Base-by-base conservation (phyloP, 306 rosid genomes). In the Vigna hirtella region DNA sequence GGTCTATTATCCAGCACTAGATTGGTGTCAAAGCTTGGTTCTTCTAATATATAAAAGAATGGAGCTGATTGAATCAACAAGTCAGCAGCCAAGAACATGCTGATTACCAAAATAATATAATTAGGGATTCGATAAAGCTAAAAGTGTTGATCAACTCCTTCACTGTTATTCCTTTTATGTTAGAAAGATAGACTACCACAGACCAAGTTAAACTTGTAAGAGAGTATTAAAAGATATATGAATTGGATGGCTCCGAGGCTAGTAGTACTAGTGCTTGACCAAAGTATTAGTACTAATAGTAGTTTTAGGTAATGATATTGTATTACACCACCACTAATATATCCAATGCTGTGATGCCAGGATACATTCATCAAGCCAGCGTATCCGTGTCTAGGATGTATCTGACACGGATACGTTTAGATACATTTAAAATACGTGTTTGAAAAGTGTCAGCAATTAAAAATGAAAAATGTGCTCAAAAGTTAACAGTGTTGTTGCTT, bases 91-190 rank as follows among this genome's bases (percentile, higher is more conserved):
- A 45, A 20, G 66, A 34, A 4, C 53, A 53, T 18, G 66, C n/a
- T 26, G 28, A 26, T 26, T 26, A 26, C 28, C 28, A 50, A 38
- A 42, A 76, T 12, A 12, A 15, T 52, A 51, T 48, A 45, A 12
- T 69, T 69, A 26, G 74, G 43, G 58, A 7, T 13, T 47, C 53
- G 12, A 18, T 66, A 22, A 32, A 30, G 67, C 57, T 72, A 26
- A 76, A 20, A 50, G 72, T 4, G n/a, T 7, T 58, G 48, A 63
- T 50, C 66, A 62, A 63, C 45, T 61, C 62, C 36, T 73, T 70
- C 22, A 61, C 26, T 70, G 38, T 9, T 28, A 55, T 62, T 70
- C 22, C 61, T 49, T 61, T 52, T 26, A 9, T 34, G 32, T 32
- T 32, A 32, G 22, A 34, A 34, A 34, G 40, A 6, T 34, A 34